These are phyloP conservation scores for Fusarium poae DNA, from an alignment of 2,329 filamentous ascomycete genomes.

Conservation along the genomic window DNA sequence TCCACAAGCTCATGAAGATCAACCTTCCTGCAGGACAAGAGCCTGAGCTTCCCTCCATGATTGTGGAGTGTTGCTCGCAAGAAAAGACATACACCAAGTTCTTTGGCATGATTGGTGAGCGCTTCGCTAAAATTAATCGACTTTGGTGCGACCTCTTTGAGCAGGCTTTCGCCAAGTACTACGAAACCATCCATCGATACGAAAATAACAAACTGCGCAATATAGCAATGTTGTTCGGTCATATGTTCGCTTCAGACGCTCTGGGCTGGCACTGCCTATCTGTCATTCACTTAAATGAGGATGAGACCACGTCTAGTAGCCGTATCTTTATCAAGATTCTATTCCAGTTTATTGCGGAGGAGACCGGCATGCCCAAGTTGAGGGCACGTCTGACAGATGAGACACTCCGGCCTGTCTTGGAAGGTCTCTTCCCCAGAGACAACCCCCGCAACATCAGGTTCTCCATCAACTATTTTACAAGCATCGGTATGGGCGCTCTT, in stretches of 20 bases:
- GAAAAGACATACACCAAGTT: constrained; percentile 98
- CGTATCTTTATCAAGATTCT: constrained; percentile 99
- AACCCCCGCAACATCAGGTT: constrained; percentile 92
- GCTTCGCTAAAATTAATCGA: constrained; percentile 95
- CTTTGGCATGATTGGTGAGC: constrained; percentile 92
- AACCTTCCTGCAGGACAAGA: constrained; percentile 89
- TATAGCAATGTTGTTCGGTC: constrained; percentile 94
- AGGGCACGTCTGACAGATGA: constrained; percentile 83
- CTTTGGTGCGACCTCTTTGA: constrained; percentile 96
- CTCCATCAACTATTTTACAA: constrained; percentile 99
- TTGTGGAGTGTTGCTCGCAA: constrained; percentile 96
- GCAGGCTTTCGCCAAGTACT: constrained; percentile 90
- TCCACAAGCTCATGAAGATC: constrained; percentile 96
- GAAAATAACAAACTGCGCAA: constrained; percentile 96
- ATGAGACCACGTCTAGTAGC: constrained; percentile 95
- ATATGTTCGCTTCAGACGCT: constrained; percentile 87
- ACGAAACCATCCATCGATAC: constrained; percentile 96
- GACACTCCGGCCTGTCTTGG: constrained; percentile 79
- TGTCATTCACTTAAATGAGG: constrained; percentile 90
- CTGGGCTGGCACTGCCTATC: constrained; percentile 93
- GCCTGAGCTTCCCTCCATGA: constrained; percentile 92
- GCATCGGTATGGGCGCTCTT: constrained; percentile 93
- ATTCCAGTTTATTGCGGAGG: constrained; percentile 91
- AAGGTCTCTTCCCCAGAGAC: constrained; percentile 90
- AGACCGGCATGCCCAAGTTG: constrained; percentile 85